A percentile compares a stretch with the other conserved stretches of the same genome.
Conservation (phyloP, 2,329 filamentous ascomycete genomes). For the Zalaria sp. region DNA sequence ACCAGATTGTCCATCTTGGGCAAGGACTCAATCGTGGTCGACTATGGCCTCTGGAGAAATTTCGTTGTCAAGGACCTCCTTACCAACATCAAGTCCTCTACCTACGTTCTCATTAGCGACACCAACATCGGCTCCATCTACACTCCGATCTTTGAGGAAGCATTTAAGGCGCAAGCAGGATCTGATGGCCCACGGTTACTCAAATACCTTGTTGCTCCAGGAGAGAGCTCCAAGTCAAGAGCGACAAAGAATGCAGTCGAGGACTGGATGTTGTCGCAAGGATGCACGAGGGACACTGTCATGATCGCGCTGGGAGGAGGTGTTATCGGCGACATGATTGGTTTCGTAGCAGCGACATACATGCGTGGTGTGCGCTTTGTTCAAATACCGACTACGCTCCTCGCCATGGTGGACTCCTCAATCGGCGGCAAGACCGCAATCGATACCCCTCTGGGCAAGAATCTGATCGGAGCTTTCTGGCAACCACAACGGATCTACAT, state of each 20-base stretch:
- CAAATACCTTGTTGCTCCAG: slow-evolving; percentile 74
- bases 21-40: slow-evolving; percentile 79
- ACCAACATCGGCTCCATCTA: slow-evolving; percentile 78
- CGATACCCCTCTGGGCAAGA: slow-evolving; percentile 91
- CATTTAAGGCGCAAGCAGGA: slow-evolving; percentile 37
- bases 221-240: slow-evolving; percentile 85
- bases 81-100: slow-evolving; percentile 63
- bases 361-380: slow-evolving; percentile 96
- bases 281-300: slow-evolving; percentile 90
- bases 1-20: slow-evolving; percentile 69
- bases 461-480: slow-evolving; percentile 92
- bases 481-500: slow-evolving; percentile 91
- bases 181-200: slow-evolving; percentile 49
- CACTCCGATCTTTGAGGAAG: slow-evolving; percentile 57
- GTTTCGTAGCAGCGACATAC: slow-evolving; percentile 93
- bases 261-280: slow-evolving; percentile 87
- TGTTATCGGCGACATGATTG: slow-evolving; percentile 96
- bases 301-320: slow-evolving; percentile 90
- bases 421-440: slow-evolving; percentile 98
- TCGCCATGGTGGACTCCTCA: slow-evolving; percentile 96
- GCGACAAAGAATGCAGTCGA: slow-evolving; percentile 92
- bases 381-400: slow-evolving; percentile 85
- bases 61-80: slow-evolving; percentile 75
- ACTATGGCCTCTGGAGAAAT: slow-evolving; percentile 76
- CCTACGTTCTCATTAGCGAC: slow-evolving; percentile 93